phyloP scores from a whole-genome alignment of 352 stramenopile genomes.

The Phytopythium cucurbitacearum region DNA sequence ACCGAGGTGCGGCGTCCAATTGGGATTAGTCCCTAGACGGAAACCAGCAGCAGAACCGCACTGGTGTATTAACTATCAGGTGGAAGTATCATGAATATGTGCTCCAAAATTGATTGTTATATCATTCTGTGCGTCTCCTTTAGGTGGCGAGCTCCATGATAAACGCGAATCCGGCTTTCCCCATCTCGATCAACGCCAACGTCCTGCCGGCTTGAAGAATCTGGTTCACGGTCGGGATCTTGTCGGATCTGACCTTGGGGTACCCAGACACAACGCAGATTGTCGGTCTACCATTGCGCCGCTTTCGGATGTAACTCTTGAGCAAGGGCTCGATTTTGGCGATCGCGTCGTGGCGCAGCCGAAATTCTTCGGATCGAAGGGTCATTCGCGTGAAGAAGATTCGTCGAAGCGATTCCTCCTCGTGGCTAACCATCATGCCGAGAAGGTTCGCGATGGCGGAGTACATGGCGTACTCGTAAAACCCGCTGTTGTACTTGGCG shows the following conservation, averaged over 20 bases:
- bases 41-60: too few species aligned
- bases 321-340: slow-evolving; percentile 17
- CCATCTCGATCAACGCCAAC: slow-evolving; percentile 16
- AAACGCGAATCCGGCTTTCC: slow-evolving; percentile 13
- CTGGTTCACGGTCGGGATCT: slow-evolving; percentile 28
- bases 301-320: slow-evolving; percentile 13
- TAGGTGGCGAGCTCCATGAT: slow-evolving; percentile 3
- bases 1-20: too few species aligned
- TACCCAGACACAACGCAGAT: not conserved
- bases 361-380: slow-evolving; percentile 34
- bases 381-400: slow-evolving; percentile 42
- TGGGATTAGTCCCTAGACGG: too few species aligned
- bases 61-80: too few species aligned
- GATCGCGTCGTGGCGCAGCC: slow-evolving; percentile 22
- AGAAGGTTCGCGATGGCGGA: slow-evolving; percentile 26
- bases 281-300: not conserved
- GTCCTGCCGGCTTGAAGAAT: slow-evolving; percentile 21
- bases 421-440: slow-evolving; percentile 38
- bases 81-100: too few species aligned
- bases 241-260: not conserved
- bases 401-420: slow-evolving; percentile 44
- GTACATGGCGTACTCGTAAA: slow-evolving; percentile 25
- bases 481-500: slow-evolving; percentile 7
- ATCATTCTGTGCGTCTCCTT: not conserved
- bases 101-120: too few species aligned